Evolutionary conservation across 2,329 filamentous ascomycete species (phyloP).

Genomic region (Alternaria consortialis): DNA sequence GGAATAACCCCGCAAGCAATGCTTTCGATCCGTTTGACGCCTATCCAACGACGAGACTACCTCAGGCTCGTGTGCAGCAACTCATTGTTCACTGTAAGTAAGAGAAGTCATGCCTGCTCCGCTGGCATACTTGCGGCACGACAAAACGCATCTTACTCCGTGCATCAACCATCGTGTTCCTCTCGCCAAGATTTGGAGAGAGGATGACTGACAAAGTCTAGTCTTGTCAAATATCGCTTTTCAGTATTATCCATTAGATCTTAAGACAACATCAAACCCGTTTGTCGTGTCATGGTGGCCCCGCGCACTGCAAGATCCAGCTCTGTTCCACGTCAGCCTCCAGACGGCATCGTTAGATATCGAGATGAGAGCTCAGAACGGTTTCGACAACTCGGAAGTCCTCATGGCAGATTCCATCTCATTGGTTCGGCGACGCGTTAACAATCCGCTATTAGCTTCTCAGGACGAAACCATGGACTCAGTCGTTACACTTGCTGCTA

Average conservation of each 20-base stretch:
- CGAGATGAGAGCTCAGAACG: constrained; percentile 61
- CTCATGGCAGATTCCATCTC: constrained; percentile 67
- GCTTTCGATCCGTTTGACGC: constrained; percentile 65
- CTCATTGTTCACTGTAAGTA: constrained; percentile 65
- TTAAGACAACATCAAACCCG: constrained; percentile 63
- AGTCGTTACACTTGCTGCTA: constrained; percentile 66
- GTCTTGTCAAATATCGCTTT: constrained; percentile 67
- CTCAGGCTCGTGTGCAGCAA: constrained; percentile 61
- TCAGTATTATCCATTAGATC: constrained; percentile 67
- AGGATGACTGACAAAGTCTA: constrained; percentile 29
- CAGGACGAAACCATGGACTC: constrained; percentile 66
- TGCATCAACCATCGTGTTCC: neutral
- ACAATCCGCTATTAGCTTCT: constrained; percentile 57
- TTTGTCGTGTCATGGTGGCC: constrained; percentile 70
- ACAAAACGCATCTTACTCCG: neutral
- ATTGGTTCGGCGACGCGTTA: constrained; percentile 61
- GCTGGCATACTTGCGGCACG: neutral
- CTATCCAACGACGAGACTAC: constrained; percentile 63
- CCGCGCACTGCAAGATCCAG: constrained; percentile 63
- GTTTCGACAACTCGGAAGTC: constrained; percentile 63
- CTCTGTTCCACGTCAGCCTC: constrained; percentile 67
- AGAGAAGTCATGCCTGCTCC: neutral
- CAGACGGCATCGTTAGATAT: constrained; percentile 67
- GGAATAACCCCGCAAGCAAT: constrained; percentile 31
- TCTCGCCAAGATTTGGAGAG: neutral